Conservation (phyloP, 441 rosid genomes). For the Omphalea diandra region DNA sequence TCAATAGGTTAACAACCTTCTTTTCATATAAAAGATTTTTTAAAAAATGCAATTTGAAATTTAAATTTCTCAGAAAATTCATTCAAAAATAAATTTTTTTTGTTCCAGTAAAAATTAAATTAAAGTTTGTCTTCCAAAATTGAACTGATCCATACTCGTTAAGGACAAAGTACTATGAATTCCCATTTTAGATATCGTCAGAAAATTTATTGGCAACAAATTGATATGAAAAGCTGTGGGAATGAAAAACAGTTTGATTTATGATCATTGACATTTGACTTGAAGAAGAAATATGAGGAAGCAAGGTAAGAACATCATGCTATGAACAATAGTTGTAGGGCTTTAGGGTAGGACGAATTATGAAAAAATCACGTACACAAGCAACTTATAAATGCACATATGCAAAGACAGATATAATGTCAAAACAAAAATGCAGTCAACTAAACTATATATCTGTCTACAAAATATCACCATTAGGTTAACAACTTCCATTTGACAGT, state of each 20-base stretch:
- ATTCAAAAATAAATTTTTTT: not conserved
- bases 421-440: not conserved
- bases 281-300: too few species aligned
- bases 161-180: not conserved
- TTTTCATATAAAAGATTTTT: not conserved
- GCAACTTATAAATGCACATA: too few species aligned
- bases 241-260: not conserved
- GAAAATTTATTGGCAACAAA: not conserved
- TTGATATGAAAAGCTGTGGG: not conserved
- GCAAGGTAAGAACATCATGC: too few species aligned
- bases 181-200: not conserved
- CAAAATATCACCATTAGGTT: not conserved
- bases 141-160: not conserved
- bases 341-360: too few species aligned
- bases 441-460: not conserved
- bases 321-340: not conserved
- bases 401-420: too few species aligned
- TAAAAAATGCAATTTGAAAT: not conserved
- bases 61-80: not conserved
- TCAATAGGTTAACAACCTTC: not conserved
- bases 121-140: not conserved
- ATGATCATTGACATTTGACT: not conserved
- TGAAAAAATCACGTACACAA: too few species aligned
- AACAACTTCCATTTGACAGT: not conserved
- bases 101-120: not conserved